A percentile compares a stretch with the other conserved stretches of the same genome.
Conservation (phyloP, 2,329 filamentous ascomycete species). For the Colletotrichum horii region DNA sequence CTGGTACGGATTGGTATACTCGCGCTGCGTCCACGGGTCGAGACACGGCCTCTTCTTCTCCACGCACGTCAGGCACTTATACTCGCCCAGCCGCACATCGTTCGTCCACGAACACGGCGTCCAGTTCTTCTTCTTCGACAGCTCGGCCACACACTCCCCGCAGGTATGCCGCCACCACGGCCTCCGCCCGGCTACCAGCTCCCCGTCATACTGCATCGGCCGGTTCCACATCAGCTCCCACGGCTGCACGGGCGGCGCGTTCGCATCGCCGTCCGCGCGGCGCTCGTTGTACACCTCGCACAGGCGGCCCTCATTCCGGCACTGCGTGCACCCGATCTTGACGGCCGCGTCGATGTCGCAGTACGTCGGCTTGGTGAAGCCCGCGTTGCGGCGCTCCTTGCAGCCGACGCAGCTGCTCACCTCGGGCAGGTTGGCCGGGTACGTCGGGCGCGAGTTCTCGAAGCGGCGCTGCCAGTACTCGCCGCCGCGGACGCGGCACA, state of each 20-base stretch:
- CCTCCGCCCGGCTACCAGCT: background rate
- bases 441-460: slow-evolving; percentile 9
- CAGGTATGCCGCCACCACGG: slow-evolving; percentile 26
- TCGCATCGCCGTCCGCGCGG: background rate
- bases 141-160: background rate
- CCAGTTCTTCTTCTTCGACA: background rate
- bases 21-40: slow-evolving; percentile 10
- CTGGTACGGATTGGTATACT: slow-evolving; percentile 1
- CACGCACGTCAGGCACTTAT: slow-evolving; percentile 23
- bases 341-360: slow-evolving; percentile 19
- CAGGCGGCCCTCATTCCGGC: background rate
- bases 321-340: slow-evolving; percentile 14
- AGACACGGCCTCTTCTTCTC: slow-evolving; percentile 24
- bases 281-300: slow-evolving; percentile 2
- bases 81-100: slow-evolving; percentile 11
- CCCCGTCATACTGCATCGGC: slow-evolving; percentile 6
- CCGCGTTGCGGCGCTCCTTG: background rate
- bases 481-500: slow-evolving; percentile 4
- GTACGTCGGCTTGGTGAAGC: background rate
- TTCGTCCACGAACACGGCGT: background rate
- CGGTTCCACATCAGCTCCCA: slow-evolving; percentile 7
- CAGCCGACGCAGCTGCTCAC: slow-evolving; percentile 12
- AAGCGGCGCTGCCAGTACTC: slow-evolving; percentile 17
- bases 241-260: background rate
- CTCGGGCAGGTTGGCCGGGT: background rate